phyloP scores from a whole-genome alignment of 1,139 yeast genomes.

The Yamadazyma mexicana region DNA sequence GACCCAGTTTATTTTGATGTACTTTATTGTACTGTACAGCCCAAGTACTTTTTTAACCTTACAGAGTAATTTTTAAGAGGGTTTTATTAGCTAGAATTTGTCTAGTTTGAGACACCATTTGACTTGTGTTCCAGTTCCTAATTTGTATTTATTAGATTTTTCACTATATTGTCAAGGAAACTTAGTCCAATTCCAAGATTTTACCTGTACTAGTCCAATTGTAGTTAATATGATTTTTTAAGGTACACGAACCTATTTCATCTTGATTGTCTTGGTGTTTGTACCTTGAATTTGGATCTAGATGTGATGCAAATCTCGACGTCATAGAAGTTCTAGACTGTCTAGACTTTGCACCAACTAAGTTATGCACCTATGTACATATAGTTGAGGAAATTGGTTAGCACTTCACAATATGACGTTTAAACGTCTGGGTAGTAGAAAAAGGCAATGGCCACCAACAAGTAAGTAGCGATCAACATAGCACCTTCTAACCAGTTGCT shows the following conservation, averaged over 20 bases:
- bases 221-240: too few species aligned
- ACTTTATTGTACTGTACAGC: too few species aligned
- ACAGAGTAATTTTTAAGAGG: neutral
- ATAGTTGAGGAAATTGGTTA: neutral
- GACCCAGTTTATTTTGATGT: too few species aligned
- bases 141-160: neutral
- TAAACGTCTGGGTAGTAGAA: conserved; percentile 66
- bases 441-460: conserved; percentile 86
- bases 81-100: neutral
- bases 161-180: neutral
- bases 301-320: too few species aligned
- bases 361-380: too few species aligned
- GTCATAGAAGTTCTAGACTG: too few species aligned
- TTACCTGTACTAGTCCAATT: too few species aligned
- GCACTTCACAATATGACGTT: neutral
- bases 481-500: conserved; percentile 97
- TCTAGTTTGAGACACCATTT: neutral
- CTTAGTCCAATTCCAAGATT: too few species aligned
- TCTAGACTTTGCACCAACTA: too few species aligned
- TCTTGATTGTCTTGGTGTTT: too few species aligned
- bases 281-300: too few species aligned
- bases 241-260: too few species aligned
- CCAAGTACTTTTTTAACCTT: neutral
- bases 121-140: neutral
- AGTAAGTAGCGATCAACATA: conserved; percentile 82